Base-by-base conservation (phyloP, 208 protist genomes). In the Trypanosoma lewisi region DNA sequence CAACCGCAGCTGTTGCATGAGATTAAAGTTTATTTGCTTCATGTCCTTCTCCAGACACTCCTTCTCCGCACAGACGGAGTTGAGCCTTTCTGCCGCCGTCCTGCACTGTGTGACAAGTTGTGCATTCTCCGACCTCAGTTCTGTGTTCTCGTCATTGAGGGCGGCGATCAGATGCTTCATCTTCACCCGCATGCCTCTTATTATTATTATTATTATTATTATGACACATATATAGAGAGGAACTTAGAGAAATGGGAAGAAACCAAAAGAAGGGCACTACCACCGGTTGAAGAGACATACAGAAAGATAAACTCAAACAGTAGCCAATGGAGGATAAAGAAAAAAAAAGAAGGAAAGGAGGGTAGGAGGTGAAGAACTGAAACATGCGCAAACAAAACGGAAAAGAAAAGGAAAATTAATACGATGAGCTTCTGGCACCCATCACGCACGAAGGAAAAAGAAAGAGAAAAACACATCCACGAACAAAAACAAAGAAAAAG, bases 111-210 rank as follows among this genome's bases (percentile, higher is more conserved):
- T 17, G n/a, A 64, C 33, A 30, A 71, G 65, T 17, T 41, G 56
- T 25, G 56, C 60, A 31, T 71, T 71, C 19, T 73, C 51, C 33
- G 36, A 31, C 52, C 67, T 73, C 16, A 80, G 47, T 41, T 47
- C 56, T 27, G 30, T 36, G 47, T 80, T 76, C 51, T 80, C 75
- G n/a, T 70, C 67, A 6, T 63, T 72, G 42, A 80, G 48, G 21
- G 50, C 59, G 4, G 57, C 57, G 16, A 80, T 60, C 5, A 63
- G 47, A n/a, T 44, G 48, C 36, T 65, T 63, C 41, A 50, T 73
- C 61, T 67, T 59, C 6, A 31, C 31, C n/a, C n/a, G n/a, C n/a
- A n/a, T n/a, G n/a, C n/a, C n/a, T n/a, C n/a, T n/a, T n/a, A n/a
- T n/a, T n/a, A n/a, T n/a, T n/a, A n/a, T 16, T 41, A 41, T 14